Evolutionary conservation across 2,329 filamentous ascomycete genomes (phyloP), one percentile per base, ranked within the genome.

Genomic region (Tolypocladium endophyticum): DNA sequence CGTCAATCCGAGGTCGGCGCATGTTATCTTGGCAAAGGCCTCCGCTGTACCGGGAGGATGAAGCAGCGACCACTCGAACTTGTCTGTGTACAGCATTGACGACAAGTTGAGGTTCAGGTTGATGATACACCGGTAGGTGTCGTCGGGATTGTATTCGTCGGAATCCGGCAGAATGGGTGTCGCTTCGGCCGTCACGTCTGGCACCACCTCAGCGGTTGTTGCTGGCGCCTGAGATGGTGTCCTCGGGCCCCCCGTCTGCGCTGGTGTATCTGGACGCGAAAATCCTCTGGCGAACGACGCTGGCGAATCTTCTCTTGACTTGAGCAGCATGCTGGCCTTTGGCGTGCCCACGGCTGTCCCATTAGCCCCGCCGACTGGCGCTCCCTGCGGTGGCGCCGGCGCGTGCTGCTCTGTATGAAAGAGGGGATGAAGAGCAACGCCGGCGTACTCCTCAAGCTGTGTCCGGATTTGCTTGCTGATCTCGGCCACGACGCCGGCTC

Each of bases 1-100:
- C 8, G 87, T 82, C 58, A 99, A 78, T 8, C 93, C 93, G 11
- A 99, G 79, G 71, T 99, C 94, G 35, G 91, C 89, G 71, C 94
- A 97, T 0, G 94, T 97, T 64, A 91, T 86, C 70, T 90, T 91
- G 39, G 94, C 92, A 72, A 97, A 97, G 16, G 88, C 85, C 72
- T 99, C 93, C 0, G 94, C 91, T 50, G 93, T 92, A 28, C 93
- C 93, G 1, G 92, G 89, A 2, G 92, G 92, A 68, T 97, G 92
- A 23, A 96, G 80, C 25, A 99, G 79, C 6, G 93, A 97, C 93
- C 93, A 97, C 72, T 97, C 93, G 64, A 99, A 97, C 70, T 92
- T 96, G 79, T 99, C 94, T 4, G 90, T 95, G 73, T 97, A 97
- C 16, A 97, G 82, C 66, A 89, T 87, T 59, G 95, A 96, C 58